Evolutionary conservation across 2,329 filamentous ascomycete species (phyloP).

Genomic region (Colletotrichum camelliae): DNA sequence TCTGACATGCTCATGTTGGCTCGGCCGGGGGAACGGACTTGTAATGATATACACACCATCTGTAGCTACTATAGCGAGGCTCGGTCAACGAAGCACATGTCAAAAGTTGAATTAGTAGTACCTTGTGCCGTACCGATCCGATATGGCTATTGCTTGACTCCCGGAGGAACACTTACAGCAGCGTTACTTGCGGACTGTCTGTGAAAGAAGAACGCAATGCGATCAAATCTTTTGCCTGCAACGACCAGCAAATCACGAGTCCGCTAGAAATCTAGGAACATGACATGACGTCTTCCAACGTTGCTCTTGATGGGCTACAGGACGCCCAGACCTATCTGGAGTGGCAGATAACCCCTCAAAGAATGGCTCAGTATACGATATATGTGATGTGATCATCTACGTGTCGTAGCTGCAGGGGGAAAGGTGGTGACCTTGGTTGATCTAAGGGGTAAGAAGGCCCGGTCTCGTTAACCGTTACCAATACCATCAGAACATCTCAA

Average conservation of each 20-base stretch:
- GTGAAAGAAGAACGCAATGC: background rate
- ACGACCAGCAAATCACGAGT: background rate
- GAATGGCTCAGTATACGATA: too few species aligned
- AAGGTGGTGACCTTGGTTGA: background rate
- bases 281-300: background rate
- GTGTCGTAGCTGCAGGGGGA: too few species aligned
- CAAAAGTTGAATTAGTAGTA: background rate
- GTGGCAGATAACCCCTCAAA: background rate
- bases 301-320: background rate
- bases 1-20: background rate
- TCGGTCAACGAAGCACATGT: constrained; percentile 20
- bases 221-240: rapidly evolving
- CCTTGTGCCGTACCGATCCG: background rate
- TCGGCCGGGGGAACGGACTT: background rate
- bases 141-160: background rate
- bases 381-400: too few species aligned
- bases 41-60: constrained; percentile 21
- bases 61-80: constrained; percentile 15
- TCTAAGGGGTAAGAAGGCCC: background rate
- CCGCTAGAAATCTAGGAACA: background rate
- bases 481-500: background rate
- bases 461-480: background rate
- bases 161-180: background rate
- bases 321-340: background rate
- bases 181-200: rapidly evolving